Evolutionary conservation across 73 alveolate genomes (phyloP).

Genomic region (Symbiodinium natans): DNA sequence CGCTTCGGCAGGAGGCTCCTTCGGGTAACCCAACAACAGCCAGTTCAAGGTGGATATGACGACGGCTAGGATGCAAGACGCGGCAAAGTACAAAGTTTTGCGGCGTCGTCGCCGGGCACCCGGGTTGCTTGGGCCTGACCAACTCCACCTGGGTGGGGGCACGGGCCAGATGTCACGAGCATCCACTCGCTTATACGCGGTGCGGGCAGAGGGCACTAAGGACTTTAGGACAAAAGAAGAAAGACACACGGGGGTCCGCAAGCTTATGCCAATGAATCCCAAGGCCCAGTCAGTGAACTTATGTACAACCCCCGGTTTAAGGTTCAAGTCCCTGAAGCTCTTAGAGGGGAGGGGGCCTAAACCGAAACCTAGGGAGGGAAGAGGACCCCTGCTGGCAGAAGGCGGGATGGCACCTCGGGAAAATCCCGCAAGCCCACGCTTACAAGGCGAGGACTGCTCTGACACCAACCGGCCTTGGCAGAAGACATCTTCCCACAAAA

Average conservation of each 20-base stretch:
- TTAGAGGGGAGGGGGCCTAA: background rate
- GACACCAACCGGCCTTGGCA: no score
- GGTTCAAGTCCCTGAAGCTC: background rate
- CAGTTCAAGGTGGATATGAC: background rate
- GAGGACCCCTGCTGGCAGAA: no score
- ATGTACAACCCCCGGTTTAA: background rate
- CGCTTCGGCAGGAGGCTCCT: background rate
- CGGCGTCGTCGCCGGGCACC: background rate
- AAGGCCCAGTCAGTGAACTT: background rate
- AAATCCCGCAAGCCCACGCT: no score
- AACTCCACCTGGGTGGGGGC: background rate
- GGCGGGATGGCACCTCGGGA: no score
- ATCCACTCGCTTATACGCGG: background rate
- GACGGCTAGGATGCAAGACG: background rate
- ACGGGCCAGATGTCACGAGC: background rate
- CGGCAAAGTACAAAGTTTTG: background rate
- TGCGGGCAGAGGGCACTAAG: background rate
- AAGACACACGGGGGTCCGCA: background rate
- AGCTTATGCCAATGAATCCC: background rate
- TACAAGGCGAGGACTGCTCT: no score
- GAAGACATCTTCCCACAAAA: no score
- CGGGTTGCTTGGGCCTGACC: background rate
- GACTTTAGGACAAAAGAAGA: background rate
- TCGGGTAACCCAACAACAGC: background rate
- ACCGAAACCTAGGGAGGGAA: no score